phyloP scores from a whole-genome alignment of 176 grass and related monocot species.

The Carex littledalei region DNA sequence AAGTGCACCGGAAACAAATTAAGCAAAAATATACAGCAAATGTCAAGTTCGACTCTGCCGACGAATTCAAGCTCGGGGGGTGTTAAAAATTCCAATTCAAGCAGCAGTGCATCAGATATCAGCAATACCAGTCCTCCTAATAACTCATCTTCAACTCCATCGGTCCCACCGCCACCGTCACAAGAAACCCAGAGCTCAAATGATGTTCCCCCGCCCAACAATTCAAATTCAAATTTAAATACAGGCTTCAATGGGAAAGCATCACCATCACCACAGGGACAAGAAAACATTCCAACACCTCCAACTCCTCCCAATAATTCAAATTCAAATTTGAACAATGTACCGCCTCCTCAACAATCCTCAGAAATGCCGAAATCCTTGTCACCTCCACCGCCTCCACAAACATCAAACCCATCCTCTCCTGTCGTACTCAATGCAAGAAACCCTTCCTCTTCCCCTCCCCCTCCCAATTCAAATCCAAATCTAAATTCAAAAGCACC shows the following conservation, averaged over 20 bases:
- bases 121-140: not conserved
- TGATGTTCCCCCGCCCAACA: not conserved
- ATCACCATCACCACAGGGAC: not conserved
- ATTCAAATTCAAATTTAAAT: conserved; percentile 15
- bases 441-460: not conserved
- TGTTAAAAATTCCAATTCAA: not conserved
- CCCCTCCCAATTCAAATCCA: not conserved
- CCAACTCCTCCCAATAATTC: not conserved
- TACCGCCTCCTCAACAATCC: not conserved
- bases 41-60: not conserved
- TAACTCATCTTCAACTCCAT: not conserved
- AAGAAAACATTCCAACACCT: not conserved
- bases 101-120: not conserved
- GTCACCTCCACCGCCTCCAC: not conserved
- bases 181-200: not conserved
- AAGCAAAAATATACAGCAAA: not conserved
- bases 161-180: not conserved
- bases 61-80: not conserved
- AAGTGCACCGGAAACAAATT: not conserved
- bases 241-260: not conserved
- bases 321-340: not conserved
- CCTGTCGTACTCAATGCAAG: not conserved
- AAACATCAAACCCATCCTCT: conserved; percentile 27
- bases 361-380: not conserved
- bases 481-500: not conserved